phyloP scores from a whole-genome alignment of 1,284 basidiomycete genomes.

The Marasmius tenuissimus region DNA sequence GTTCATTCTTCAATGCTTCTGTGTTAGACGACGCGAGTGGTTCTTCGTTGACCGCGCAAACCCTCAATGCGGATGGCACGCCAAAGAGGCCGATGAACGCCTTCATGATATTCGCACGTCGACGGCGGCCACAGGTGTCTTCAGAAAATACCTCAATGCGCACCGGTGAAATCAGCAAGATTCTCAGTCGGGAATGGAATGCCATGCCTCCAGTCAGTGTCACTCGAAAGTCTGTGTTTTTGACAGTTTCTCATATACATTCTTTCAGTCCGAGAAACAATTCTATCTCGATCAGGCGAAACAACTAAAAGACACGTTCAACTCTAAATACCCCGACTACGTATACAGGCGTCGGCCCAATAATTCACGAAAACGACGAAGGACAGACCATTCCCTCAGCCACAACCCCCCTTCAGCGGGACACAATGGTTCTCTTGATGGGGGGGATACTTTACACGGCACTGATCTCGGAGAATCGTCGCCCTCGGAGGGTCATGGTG shows the following conservation, averaged over 20 bases:
- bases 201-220: constrained; percentile 16
- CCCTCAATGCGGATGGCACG: constrained; percentile 79
- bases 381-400: constrained; percentile 40
- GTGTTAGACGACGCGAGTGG: constrained; percentile 41
- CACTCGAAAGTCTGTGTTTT: too few relatives aligned
- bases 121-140: constrained; percentile 75
- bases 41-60: constrained; percentile 65
- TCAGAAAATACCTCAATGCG: constrained; percentile 82
- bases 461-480: constrained; percentile 38
- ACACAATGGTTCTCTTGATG: constrained; percentile 21
- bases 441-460: constrained; percentile 23
- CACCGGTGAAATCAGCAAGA: constrained; percentile 66
- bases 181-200: constrained; percentile 50
- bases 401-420: constrained; percentile 7
- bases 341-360: constrained; percentile 82
- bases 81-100: constrained; percentile 88
- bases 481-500: constrained; percentile 35
- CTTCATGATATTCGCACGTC: constrained; percentile 88
- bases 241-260: constrained; percentile 13
- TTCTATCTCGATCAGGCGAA: constrained; percentile 84
- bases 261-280: constrained; percentile 68
- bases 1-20: neutral
- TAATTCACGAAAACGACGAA: constrained; percentile 73
- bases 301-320: constrained; percentile 79
- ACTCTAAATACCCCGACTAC: constrained; percentile 83